Percentiles rank a stretch among this genome's conserved stretches.
These are phyloP conservation scores for Clitopilus hobsonii DNA, from an alignment of 768 basidiomycete species.

Conservation along the genomic window DNA sequence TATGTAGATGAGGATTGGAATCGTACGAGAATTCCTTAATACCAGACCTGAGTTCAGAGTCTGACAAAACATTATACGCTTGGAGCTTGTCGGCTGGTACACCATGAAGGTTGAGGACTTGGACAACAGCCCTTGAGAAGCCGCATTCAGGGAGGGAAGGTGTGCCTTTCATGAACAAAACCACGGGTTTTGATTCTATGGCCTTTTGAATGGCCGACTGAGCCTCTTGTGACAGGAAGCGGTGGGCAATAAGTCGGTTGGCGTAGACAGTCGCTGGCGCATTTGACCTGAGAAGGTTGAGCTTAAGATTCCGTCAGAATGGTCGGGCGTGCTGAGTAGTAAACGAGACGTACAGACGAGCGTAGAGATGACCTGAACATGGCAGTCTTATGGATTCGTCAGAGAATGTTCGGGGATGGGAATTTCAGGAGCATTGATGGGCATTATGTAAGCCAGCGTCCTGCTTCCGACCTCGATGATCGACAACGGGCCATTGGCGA, in stretches of 20 bases:
- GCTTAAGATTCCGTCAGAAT: not conserved
- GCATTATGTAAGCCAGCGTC: not conserved
- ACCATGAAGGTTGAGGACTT: conserved; percentile 81
- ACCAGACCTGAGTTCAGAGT: conserved; percentile 72
- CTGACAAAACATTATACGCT: conserved; percentile 88
- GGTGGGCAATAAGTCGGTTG: conserved; percentile 17
- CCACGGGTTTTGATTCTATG: conserved; percentile 71
- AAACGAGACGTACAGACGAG: not conserved
- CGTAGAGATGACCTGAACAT: not conserved
- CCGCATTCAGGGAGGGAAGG: conserved; percentile 86
- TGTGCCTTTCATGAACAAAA: conserved; percentile 98
- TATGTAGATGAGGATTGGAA: conserved; percentile 14
- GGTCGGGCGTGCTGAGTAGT: not conserved
- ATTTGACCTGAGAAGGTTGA: not conserved
- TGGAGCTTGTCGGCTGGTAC: conserved; percentile 78
- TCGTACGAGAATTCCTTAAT: conserved; percentile 98
- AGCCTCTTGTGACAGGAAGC: conserved; percentile 60
- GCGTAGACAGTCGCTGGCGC: not conserved
- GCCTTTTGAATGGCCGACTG: conserved; percentile 68
- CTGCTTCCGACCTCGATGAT: too few relatives aligned
- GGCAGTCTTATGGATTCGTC: not conserved
- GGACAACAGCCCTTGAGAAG: conserved; percentile 91
- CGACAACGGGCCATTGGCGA: not conserved
- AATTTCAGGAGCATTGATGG: not conserved
- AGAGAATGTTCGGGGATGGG: not conserved